These are phyloP conservation scores for Saitozyma sp. DNA, from an alignment of 768 basidiomycete species.

Conservation along the genomic window DNA sequence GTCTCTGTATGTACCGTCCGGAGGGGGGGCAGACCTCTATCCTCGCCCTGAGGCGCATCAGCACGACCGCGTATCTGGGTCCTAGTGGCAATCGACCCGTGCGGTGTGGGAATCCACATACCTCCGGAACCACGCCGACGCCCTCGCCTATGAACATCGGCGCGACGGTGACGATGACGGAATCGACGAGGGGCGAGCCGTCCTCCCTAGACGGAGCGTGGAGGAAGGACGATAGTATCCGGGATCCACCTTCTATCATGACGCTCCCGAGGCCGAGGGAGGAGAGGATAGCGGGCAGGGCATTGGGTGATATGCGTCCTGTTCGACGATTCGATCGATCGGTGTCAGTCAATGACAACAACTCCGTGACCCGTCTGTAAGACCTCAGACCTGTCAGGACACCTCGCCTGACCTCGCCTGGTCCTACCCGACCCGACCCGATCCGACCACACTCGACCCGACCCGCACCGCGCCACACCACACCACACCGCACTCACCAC, in stretches of 20 bases:
- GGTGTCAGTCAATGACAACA: background rate
- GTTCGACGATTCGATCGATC: background rate
- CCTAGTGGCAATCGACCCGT: background rate
- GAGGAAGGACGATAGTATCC: conserved; percentile 74
- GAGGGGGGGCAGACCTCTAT: conserved; percentile 32
- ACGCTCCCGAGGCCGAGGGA: conserved; percentile 66
- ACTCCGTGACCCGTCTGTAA: background rate
- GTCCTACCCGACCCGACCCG: too few species aligned
- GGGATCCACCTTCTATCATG: conserved; percentile 96
- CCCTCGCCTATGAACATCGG: conserved; percentile 74
- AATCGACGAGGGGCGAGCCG: conserved; percentile 60
- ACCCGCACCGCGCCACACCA: too few species aligned
- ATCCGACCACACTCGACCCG: too few species aligned
- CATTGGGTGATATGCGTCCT: conserved; percentile 41
- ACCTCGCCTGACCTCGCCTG: too few species aligned
- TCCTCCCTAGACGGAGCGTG: conserved; percentile 22
- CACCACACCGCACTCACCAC: conserved; percentile 49
- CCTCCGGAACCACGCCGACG: conserved; percentile 34
- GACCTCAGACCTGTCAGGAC: too few species aligned
- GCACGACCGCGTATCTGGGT: too few species aligned
- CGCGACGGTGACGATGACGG: conserved; percentile 78
- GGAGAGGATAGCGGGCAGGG: conserved; percentile 61
- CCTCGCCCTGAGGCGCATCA: conserved; percentile 29
- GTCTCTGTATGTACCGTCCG: conserved; percentile 33
- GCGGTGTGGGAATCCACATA: conserved; percentile 16